These are phyloP conservation scores for Suhomyces sp. DNA, from an alignment of 805 yeast species.

Conservation along the genomic window DNA sequence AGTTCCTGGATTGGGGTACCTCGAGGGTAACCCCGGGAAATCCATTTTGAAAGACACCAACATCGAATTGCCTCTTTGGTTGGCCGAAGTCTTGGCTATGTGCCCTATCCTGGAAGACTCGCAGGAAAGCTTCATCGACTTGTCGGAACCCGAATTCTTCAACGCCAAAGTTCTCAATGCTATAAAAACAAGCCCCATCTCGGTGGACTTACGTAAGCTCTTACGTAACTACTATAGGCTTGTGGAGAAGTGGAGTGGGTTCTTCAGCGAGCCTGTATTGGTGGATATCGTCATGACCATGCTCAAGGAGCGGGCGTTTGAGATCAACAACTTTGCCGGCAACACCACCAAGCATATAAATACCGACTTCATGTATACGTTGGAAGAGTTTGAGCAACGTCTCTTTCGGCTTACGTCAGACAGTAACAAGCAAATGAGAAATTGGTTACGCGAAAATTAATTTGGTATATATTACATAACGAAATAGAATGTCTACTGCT, in stretches of 20 bases:
- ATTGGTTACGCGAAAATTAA: constrained; percentile 28
- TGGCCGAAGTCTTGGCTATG: constrained; percentile 72
- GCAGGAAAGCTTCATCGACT: constrained; percentile 55
- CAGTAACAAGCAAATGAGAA: constrained; percentile 38
- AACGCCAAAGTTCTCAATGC: constrained; percentile 70
- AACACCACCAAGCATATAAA: constrained; percentile 49
- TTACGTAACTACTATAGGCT: constrained; percentile 66
- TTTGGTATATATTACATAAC: not conserved
- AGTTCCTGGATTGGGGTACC: constrained; percentile 84
- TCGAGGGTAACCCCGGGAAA: constrained; percentile 74
- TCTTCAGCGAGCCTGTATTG: constrained; percentile 66
- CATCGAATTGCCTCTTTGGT: constrained; percentile 83
- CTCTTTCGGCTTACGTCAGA: constrained; percentile 54
- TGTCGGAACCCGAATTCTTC: constrained; percentile 71
- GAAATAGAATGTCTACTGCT: not conserved
- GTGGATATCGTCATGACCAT: constrained; percentile 50
- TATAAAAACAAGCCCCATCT: constrained; percentile 65
- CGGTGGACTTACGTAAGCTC: constrained; percentile 65
- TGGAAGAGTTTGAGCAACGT: constrained; percentile 75
- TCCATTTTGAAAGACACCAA: constrained; percentile 57
- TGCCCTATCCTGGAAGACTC: constrained; percentile 33
- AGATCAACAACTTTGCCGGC: constrained; percentile 67
- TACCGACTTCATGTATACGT: constrained; percentile 53
- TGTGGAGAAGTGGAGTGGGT: constrained; percentile 71
- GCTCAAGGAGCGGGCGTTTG: constrained; percentile 63